phyloP scores from a whole-genome alignment of 495 filamentous ascomycete genomes.

The Lichenothelia convexa region DNA sequence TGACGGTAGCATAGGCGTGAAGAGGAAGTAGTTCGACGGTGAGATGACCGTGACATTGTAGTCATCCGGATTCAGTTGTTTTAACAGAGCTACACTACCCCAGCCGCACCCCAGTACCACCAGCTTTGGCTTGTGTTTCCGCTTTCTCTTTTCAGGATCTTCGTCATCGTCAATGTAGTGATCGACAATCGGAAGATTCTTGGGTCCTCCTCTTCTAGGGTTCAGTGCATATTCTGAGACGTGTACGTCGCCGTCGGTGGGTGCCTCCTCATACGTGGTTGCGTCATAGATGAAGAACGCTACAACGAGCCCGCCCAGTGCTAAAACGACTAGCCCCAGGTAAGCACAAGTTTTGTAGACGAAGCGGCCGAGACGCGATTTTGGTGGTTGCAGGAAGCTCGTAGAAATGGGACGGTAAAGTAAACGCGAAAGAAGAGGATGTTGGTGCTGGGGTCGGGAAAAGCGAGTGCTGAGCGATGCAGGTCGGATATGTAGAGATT shows the following conservation, averaged over 20 bases:
- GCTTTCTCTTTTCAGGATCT: conserved; percentile 39
- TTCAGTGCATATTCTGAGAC: conserved; percentile 68
- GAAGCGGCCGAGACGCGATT: conserved; percentile 22
- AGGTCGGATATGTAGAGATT: too few relatives aligned
- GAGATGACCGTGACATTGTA: conserved; percentile 92
- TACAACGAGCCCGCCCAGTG: conserved; percentile 36
- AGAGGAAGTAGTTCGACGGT: conserved; percentile 89
- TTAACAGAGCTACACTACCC: conserved; percentile 84
- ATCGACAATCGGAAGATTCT: conserved; percentile 87
- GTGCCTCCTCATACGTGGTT: conserved; percentile 61
- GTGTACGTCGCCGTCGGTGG: conserved; percentile 48
- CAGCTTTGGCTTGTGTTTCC: conserved; percentile 73
- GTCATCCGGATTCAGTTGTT: conserved; percentile 71
- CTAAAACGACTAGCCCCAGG: conserved; percentile 39
- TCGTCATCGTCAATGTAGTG: conserved; percentile 77
- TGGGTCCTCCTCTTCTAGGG: conserved; percentile 74
- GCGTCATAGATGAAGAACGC: conserved; percentile 93
- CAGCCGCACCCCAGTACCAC: conserved; percentile 91
- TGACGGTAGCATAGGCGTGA: conserved; percentile 92
- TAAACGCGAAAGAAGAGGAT: too few relatives aligned
- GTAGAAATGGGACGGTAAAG: conserved; percentile 16
- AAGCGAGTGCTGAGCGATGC: too few relatives aligned
- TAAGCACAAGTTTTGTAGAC: conserved; percentile 10
- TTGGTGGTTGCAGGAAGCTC: not conserved
- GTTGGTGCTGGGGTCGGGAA: too few relatives aligned